Base-by-base conservation (phyloP, 2,329 filamentous ascomycete genomes). In the Neodidymelliopsis sp. region DNA sequence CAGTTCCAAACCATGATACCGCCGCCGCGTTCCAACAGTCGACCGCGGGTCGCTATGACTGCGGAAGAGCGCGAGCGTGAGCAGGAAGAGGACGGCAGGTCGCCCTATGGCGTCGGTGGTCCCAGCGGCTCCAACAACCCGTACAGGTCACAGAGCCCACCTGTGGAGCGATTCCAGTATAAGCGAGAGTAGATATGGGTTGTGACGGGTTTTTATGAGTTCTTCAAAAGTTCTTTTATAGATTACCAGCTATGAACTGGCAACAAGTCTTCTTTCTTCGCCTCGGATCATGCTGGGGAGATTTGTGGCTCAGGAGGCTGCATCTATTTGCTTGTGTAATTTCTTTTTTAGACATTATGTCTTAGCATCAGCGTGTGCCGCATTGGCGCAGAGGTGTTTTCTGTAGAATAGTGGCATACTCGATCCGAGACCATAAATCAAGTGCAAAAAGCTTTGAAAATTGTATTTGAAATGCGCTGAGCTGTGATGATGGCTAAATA, bases 1-100 rank as follows among this genome's bases (percentile, higher is more conserved):
- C 62, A 66, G 15, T 70, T 67, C 41, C 67, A 71, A 27, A 62
- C 56, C 6, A 71, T 71, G 65, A 44, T 54, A 0, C 67, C 68
- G 9, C 68, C 66, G 1, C 63, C 65, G 3, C 61, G 63, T 13
- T 62, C 59, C 2, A 50, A 51, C 15, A 64, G 56, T 22, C 57
- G 63, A 13, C 51, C 57, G 0, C 57, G 54, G 4, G 57, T 56
- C 1, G 37, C 45, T 3, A 56, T 58, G 23, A 50, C 53, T 7
- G 59, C 49, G 6, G 49, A 52, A 19, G 49, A 52, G 38, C 49
- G 49, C 18, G 49, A 52, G 42, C 49, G 62, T 29, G 55, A 60
- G 23, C 57, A 62, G 19, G 49, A 53, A 35, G 53, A 56, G 2
- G 52, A 54, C 31, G 57, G 59, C 20, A 55, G 58, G 38, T 35